Conservation (phyloP, 768 basidiomycete species). For the Suillus alpinus region DNA sequence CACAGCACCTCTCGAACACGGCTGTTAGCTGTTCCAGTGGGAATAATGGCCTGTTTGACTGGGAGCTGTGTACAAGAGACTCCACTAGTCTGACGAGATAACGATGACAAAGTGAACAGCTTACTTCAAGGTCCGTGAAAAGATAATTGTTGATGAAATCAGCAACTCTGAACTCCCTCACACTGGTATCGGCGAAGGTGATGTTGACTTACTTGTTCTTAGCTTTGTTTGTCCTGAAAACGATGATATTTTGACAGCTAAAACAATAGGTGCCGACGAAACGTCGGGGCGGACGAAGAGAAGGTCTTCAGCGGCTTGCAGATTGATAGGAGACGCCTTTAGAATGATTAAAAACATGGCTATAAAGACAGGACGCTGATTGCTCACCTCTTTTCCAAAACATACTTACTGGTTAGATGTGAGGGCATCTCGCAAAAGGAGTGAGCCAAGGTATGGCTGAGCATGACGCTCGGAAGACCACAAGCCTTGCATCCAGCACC, state of each 20-base stretch:
- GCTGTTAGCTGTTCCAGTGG: constrained; percentile 73
- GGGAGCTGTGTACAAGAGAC: constrained; percentile 96
- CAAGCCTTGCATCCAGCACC: too few species aligned
- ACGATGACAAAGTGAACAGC: too few species aligned
- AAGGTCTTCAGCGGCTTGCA: constrained; percentile 74
- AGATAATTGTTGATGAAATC: constrained; percentile 94
- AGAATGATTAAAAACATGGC: constrained; percentile 22
- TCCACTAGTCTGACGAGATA: constrained; percentile 28
- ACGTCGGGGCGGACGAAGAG: constrained; percentile 76
- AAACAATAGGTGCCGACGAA: constrained; percentile 78
- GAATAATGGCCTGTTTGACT: constrained; percentile 89
- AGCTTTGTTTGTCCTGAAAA: constrained; percentile 50
- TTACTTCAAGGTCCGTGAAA: constrained; percentile 94
- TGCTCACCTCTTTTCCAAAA: constrained; percentile 71
- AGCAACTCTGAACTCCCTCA: constrained; percentile 80
- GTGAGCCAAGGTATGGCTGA: too few species aligned
- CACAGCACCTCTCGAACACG: constrained; percentile 89
- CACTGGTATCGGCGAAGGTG: constrained; percentile 89
- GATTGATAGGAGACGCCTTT: constrained; percentile 74
- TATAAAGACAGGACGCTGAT: too few species aligned
- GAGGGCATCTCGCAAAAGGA: constrained; percentile 84
- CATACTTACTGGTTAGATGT: too few species aligned
- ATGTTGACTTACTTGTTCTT: constrained; percentile 76
- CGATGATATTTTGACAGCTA: constrained; percentile 78
- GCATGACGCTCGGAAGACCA: too few species aligned